Base-by-base conservation (phyloP, 495 filamentous ascomycete genomes). In the Lepraria neglecta region DNA sequence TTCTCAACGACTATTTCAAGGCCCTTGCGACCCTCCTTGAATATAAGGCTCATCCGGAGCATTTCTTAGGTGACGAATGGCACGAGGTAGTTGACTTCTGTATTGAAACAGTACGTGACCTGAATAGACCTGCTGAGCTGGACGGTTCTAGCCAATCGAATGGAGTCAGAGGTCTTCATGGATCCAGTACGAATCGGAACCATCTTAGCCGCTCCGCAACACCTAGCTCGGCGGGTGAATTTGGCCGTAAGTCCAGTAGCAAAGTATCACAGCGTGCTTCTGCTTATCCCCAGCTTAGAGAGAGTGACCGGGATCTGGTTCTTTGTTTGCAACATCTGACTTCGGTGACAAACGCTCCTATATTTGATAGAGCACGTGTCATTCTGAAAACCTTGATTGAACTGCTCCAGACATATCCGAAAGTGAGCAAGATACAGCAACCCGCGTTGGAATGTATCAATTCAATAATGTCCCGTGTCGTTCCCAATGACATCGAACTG, bases 1-100 rank as follows among this genome's bases (percentile, higher is more conserved):
- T 97, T 3, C 75, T 82, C 45, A 77, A 85, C 30, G 84, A 90
- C 68, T 95, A 97, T 71, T 78, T 87, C 65, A 96, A 90, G 77
- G 81, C 84, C 33, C 73, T 97, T 60, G 72, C 76, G 27, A 77
- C 79, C 43, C 72, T 95, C 15, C 77, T 97, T n/a, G 82, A 83
- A 48, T 82, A 85, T 67, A 79, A 82, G 28, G 81, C 88, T 43
- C 90, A 90, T 71, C 83, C 86, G 19, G 94, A 99, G 70, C 87
- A 89, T 66, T 75, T 97, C 10, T 72, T 76, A 17, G 72, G 73
- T 52, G 75, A 84, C 9, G 80, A 84, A 56, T 96, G 94, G 91
- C 73, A 83, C 42, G 77, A 76, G 14, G 74, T 84, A 31, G 78
- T 86, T 3, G 76, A 84, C 47, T 95, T 95, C 66, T 91, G 87